Percentiles rank a stretch among this genome's conserved stretches.
Conservation (phyloP, 768 basidiomycete species). For the Mycena floridula region DNA sequence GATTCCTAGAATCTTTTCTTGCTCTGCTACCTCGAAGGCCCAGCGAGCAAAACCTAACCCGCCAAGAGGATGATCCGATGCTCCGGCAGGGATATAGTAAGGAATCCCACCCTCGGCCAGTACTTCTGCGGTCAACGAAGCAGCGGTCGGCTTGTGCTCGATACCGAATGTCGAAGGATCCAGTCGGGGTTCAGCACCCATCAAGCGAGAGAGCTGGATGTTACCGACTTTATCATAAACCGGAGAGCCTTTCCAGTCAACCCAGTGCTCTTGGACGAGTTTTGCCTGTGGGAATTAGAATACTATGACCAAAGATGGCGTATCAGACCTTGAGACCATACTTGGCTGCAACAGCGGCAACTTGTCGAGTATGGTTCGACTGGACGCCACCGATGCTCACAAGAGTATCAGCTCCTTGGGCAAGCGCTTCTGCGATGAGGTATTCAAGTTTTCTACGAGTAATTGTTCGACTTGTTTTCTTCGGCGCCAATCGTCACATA, state of each 20-base stretch:
- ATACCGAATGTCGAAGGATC: constrained; percentile 16
- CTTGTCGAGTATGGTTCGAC: constrained; percentile 20
- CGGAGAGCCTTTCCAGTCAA: constrained; percentile 12
- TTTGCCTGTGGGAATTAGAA: constrained; percentile 9
- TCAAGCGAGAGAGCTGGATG: constrained; percentile 16
- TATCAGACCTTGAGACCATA: constrained; percentile 14
- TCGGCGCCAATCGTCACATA: too few species aligned
- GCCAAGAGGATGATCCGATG: constrained; percentile 17
- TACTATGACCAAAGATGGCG: background rate
- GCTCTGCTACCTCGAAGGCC: constrained; percentile 15
- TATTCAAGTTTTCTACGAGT: constrained; percentile 20
- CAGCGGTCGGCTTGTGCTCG: constrained; percentile 16
- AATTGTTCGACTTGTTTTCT: too few species aligned
- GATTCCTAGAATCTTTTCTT: constrained; percentile 13
- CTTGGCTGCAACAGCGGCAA: constrained; percentile 18
- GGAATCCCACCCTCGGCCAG: constrained; percentile 13
- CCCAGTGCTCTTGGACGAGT: constrained; percentile 20
- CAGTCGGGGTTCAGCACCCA: constrained; percentile 17
- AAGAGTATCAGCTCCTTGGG: constrained; percentile 13
- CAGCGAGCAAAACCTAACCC: constrained; percentile 19
- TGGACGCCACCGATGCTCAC: constrained; percentile 20
- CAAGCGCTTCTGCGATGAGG: constrained; percentile 15
- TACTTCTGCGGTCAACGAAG: constrained; percentile 11
- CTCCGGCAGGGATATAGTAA: constrained; percentile 19
- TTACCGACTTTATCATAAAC: constrained; percentile 17